Conservation (phyloP, 176 grass and related monocot species). For the Hordeum marinum region DNA sequence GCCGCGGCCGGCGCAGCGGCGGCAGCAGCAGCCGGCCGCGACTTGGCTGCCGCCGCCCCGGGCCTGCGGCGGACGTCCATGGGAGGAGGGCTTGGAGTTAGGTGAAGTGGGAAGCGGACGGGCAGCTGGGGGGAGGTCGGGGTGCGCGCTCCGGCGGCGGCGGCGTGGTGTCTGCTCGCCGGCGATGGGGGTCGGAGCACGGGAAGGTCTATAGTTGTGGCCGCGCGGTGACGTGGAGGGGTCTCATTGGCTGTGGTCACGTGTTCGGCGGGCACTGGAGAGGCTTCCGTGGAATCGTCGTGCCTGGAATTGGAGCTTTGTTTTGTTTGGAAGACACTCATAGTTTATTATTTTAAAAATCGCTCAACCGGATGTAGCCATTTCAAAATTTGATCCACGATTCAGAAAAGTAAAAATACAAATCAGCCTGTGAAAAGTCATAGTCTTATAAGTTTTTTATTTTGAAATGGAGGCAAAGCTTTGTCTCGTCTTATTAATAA, state of each 20-base stretch:
- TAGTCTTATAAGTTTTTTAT: too few species aligned
- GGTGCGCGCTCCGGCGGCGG: not conserved
- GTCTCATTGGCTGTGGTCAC: conserved; percentile 34
- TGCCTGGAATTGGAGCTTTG: not conserved
- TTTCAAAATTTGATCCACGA: too few species aligned
- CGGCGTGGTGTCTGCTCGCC: conserved; percentile 8
- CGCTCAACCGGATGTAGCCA: too few species aligned
- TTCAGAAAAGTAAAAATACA: too few species aligned
- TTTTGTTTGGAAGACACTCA: not conserved
- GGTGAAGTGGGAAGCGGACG: not conserved
- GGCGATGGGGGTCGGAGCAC: conserved; percentile 5
- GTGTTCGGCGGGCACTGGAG: conserved; percentile 33
- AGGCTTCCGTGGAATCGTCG: not conserved
- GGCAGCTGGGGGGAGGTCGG: not conserved
- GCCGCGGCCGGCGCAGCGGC: not conserved
- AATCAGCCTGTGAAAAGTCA: too few species aligned
- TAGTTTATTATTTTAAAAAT: too few species aligned
- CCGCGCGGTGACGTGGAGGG: conserved; percentile 17
- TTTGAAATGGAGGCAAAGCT: too few species aligned
- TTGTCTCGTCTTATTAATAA: too few species aligned
- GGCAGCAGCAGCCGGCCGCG: not conserved
- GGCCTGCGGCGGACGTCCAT: conserved; percentile 54
- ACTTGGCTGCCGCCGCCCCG: conserved; percentile 20
- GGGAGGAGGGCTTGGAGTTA: not conserved
- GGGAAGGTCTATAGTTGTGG: not conserved